Base-by-base conservation (phyloP, 1,139 yeast species). In the Magnusiomyces suaveolens region DNA sequence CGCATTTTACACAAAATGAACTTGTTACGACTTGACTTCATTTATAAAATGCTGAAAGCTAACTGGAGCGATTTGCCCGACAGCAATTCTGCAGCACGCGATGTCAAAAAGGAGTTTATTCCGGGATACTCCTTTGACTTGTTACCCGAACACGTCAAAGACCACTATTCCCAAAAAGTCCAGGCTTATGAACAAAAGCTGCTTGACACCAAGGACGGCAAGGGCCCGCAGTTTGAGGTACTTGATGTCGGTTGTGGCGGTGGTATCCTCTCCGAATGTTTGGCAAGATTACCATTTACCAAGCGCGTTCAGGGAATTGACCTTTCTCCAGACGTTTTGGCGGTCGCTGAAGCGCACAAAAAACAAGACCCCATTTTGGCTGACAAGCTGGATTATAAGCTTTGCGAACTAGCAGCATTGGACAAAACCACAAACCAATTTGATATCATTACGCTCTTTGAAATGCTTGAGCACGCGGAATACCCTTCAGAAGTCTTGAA, bases 241-340 rank as follows among this genome's bases (percentile, higher is more conserved):
- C 72, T 92, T 57, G 99, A 92, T 66, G 83, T 92, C 54, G 99
- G 99, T 0, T 94, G 98, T 66, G 99, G 99, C 24, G 99, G 98
- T 6, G 99, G 99, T 0, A 83, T 92, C 32, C 73, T 92, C 46
- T 74, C 90, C 2, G 99, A 92, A 66, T 83, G 95, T 0, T 70
- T 92, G 67, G 96, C 96, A 0, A 74, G 99, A 60, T 72, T 87
- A 62, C 78, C 80, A 10, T 79, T 76, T 59, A 57, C 60, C 12
- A 52, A 52, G 3, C 66, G 71, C 2, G 97, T 92, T 2, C 75
- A 75, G 53, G 99, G 96, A 1, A 81, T 92, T 51, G 98, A 92
- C 69, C 76, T 92, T 63, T 86, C 97, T 0, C 74, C 78, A 0
- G 95, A 88, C 48, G 96, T 90, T 8, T 66, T 92, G 18, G 78